Percentiles rank a stretch among this genome's conserved stretches.
Evolutionary conservation across 169 alveolate genomes (phyloP).

Genomic region (Amoebophrya sp.): DNA sequence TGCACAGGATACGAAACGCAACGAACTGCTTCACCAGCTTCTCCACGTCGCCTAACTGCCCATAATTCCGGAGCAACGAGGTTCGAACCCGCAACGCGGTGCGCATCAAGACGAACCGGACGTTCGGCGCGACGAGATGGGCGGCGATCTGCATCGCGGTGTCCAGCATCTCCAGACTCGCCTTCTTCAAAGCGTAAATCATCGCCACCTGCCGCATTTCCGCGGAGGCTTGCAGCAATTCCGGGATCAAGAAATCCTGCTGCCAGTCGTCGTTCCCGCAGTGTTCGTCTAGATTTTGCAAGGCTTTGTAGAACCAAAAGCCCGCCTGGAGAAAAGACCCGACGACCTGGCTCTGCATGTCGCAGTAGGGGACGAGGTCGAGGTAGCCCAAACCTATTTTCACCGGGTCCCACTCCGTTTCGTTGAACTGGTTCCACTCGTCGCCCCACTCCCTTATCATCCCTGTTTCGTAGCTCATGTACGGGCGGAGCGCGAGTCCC

Average conservation of each 20-base stretch:
- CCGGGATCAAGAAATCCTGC: neutral
- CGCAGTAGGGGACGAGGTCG: neutral
- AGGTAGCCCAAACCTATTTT: neutral
- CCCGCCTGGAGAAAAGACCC: neutral
- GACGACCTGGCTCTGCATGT: neutral
- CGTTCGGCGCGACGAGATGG: neutral
- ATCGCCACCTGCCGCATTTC: neutral
- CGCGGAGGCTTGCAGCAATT: neutral
- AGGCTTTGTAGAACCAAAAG: neutral
- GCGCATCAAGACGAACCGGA: neutral
- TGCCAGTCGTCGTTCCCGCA: neutral
- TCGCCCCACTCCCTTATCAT: neutral
- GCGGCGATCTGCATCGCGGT: neutral
- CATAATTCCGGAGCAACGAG: neutral
- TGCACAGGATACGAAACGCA: no score
- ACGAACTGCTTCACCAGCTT: neutral
- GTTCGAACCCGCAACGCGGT: neutral
- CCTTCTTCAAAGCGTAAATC: neutral
- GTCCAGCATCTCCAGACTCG: neutral
- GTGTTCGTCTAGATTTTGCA: neutral
- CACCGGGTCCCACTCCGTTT: neutral
- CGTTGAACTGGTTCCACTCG: neutral
- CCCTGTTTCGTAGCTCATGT: neutral
- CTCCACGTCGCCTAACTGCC: neutral
- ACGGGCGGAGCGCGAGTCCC: neutral